Conservation (phyloP, 208 protist species). For the Leishmania arabica region DNA sequence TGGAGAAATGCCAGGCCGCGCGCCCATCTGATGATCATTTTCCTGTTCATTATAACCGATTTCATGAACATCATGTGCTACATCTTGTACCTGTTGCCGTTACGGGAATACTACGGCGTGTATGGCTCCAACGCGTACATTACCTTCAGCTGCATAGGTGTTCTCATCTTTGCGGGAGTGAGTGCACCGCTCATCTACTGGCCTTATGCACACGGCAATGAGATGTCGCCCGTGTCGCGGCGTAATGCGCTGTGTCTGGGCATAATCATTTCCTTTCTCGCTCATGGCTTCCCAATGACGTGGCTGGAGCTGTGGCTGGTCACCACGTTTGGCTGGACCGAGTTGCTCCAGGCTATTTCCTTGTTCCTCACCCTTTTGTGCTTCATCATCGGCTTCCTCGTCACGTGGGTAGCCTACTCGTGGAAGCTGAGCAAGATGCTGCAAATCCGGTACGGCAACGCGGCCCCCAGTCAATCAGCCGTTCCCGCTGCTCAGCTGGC, state of each 20-base stretch:
- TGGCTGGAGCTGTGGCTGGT: constrained; percentile 83
- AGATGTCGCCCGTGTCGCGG: constrained; percentile 70
- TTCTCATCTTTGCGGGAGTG: constrained; percentile 45
- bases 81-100: constrained; percentile 47
- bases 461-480: constrained; percentile 27
- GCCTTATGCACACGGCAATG: constrained; percentile 63
- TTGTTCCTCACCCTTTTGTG: constrained; percentile 62
- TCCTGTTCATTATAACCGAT: constrained; percentile 53
- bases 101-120: constrained; percentile 12
- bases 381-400: constrained; percentile 77
- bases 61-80: constrained; percentile 70
- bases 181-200: constrained; percentile 71
- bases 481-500: constrained; percentile 23
- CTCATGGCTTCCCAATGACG: constrained; percentile 71
- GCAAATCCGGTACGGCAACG: constrained; percentile 59
- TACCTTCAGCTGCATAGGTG: constrained; percentile 52
- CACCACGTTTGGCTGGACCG: constrained; percentile 49
- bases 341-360: constrained; percentile 69
- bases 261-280: constrained; percentile 62
- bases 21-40: constrained; percentile 54
- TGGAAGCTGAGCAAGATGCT: constrained; percentile 80
- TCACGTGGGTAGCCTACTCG: constrained; percentile 72
- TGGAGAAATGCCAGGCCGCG: constrained; percentile 44
- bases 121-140: constrained; percentile 57
- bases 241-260: constrained; percentile 48